These are phyloP conservation scores for Colletotrichum viniferum DNA, from an alignment of 2,329 filamentous ascomycete species.

Conservation along the genomic window DNA sequence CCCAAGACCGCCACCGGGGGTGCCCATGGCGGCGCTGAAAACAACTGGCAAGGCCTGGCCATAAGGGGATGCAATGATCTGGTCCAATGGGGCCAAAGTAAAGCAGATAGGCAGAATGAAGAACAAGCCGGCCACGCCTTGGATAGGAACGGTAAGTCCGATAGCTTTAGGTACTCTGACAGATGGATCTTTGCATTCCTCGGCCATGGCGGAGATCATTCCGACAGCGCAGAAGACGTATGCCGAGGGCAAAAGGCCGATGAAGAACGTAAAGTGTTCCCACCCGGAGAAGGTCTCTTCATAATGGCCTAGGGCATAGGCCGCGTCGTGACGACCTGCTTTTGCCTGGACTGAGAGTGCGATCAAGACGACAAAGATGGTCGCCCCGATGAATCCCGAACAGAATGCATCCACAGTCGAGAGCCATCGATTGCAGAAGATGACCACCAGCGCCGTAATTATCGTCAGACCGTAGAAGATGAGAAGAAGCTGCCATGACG, in stretches of 20 bases:
- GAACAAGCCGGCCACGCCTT: constrained; percentile 68
- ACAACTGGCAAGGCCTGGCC: constrained; percentile 69
- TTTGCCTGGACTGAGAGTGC: not conserved
- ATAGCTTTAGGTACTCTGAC: constrained; percentile 75
- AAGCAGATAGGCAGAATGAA: constrained; percentile 73
- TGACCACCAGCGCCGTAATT: constrained; percentile 66
- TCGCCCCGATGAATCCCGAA: not conserved
- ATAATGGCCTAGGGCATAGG: constrained; percentile 36
- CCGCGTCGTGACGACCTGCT: not conserved
- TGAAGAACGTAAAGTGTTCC: constrained; percentile 43
- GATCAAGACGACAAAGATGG: not conserved
- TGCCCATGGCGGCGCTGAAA: constrained; percentile 65
- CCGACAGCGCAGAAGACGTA: constrained; percentile 73
- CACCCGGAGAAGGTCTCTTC: constrained; percentile 27
- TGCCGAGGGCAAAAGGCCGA: constrained; percentile 75
- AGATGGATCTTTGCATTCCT: constrained; percentile 69
- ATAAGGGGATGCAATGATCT: constrained; percentile 55
- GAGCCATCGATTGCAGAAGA: constrained; percentile 69
- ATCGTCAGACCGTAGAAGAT: constrained; percentile 75
- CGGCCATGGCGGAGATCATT: constrained; percentile 70
- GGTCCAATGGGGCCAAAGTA: constrained; percentile 66
- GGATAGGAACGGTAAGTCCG: constrained; percentile 69
- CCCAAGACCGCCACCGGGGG: constrained; percentile 63
- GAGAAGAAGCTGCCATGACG: constrained; percentile 70
- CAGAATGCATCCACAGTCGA: constrained; percentile 62